phyloP scores from a whole-genome alignment of 768 basidiomycete genomes.

The Roridomyces roridus region DNA sequence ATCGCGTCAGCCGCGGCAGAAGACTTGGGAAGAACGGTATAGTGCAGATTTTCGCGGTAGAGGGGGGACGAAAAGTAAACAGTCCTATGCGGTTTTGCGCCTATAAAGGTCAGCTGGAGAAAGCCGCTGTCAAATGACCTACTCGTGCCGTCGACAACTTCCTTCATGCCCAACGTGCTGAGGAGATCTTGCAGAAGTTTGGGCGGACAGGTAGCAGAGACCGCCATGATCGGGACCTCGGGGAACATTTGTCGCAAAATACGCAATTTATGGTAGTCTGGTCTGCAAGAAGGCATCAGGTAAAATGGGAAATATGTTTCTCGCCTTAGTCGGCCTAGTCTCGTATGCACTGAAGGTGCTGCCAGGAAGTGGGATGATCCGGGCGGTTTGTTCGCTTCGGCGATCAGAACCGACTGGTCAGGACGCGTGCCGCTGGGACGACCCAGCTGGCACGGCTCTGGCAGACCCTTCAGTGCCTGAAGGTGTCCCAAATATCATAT shows the following conservation, averaged over 20 bases:
- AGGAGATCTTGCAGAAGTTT: constrained; percentile 79
- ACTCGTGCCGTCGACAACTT: constrained; percentile 68
- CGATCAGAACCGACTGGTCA: too few relatives aligned
- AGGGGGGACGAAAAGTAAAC: constrained; percentile 84
- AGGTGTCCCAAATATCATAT: too few relatives aligned
- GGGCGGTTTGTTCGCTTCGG: too few relatives aligned
- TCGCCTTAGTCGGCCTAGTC: too few relatives aligned
- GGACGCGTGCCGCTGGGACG: too few relatives aligned
- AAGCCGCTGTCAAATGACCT: constrained; percentile 20
- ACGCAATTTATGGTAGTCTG: constrained; percentile 84
- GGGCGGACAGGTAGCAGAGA: constrained; percentile 87
- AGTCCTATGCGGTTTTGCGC: constrained; percentile 69
- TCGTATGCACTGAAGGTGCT: too few relatives aligned
- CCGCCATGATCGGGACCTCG: constrained; percentile 77
- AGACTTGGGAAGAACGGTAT: constrained; percentile 78
- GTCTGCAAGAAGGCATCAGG: constrained; percentile 47
- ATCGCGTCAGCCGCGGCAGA: constrained; percentile 57
- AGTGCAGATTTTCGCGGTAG: constrained; percentile 88
- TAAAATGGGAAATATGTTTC: neutral
- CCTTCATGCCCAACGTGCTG: constrained; percentile 67
- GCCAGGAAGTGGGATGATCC: too few relatives aligned
- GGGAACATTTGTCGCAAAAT: constrained; percentile 79
- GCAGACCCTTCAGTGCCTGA: too few relatives aligned
- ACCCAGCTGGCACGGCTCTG: too few relatives aligned
- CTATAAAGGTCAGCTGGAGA: constrained; percentile 27